Evolutionary conservation across 2,329 filamentous ascomycete genomes (phyloP).

Genomic region (Aureobasidium sp.): DNA sequence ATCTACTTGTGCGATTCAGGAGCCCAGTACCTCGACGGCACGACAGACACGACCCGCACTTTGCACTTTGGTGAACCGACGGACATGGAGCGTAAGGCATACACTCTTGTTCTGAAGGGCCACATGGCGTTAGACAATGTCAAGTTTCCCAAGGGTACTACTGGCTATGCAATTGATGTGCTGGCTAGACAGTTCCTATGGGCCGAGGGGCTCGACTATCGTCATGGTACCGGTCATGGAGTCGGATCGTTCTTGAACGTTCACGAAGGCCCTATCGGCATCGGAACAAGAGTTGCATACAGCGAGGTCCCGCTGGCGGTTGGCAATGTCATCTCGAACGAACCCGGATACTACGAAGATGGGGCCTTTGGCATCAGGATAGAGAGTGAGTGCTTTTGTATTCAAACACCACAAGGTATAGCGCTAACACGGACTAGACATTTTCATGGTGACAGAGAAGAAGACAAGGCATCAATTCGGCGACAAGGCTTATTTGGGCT

Average conservation of each 20-base stretch:
- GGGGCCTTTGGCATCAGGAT: conserved; percentile 91
- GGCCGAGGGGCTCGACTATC: conserved; percentile 88
- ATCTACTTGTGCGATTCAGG: conserved; percentile 97
- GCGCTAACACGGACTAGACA: conserved; percentile 42
- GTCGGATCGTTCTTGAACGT: conserved; percentile 95
- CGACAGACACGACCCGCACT: conserved; percentile 90
- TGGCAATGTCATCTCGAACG: conserved; percentile 92
- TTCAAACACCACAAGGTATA: not conserved
- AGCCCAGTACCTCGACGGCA: conserved; percentile 92
- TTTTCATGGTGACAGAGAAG: conserved; percentile 84
- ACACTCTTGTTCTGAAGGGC: conserved; percentile 91
- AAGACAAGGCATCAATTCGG: conserved; percentile 82
- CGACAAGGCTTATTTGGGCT: conserved; percentile 88
- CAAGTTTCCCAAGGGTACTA: conserved; percentile 91
- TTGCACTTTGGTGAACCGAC: conserved; percentile 84
- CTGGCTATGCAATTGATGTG: conserved; percentile 81
- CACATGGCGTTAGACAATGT: conserved; percentile 81
- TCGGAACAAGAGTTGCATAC: conserved; percentile 86
- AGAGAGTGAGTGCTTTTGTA: conserved; percentile 59
- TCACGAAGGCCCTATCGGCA: conserved; percentile 93
- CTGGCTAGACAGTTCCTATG: conserved; percentile 88
- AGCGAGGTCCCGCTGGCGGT: conserved; percentile 80
- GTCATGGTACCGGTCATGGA: conserved; percentile 93
- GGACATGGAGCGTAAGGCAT: conserved; percentile 75
- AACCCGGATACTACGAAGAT: conserved; percentile 96